Evolutionary conservation across 257 asterid species (phyloP), one percentile per base, ranked within the genome.

Genomic region (Nicotiana otophora): DNA sequence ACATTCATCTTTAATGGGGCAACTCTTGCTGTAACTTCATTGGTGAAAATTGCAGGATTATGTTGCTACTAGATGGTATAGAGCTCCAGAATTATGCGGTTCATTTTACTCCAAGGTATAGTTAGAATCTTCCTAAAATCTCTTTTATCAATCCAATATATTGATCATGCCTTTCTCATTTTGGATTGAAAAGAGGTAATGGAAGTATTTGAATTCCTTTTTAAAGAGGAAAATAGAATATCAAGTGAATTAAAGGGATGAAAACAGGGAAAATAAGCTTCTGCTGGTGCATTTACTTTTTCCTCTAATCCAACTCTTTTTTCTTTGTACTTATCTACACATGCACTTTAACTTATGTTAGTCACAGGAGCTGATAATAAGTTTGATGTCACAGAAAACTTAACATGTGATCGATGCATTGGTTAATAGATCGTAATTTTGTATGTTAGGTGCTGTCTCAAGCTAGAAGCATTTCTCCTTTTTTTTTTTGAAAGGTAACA

Each of bases 1-100:
- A 4, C 66, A 67, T 63, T 26, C 6, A n/a, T 82, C 30, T 67
- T 28, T 70, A 39, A 20, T 83, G 4, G 69, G 39, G 78, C 53
- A 58, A 31, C 36, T 72, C 78, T 72, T 15, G 54, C 58, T n/a
- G 26, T 67, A 60, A 60, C 48, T 76, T 62, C 30, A 65, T 20
- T 34, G 42, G 55, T 72, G 75, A 74, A 65, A 81, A 77, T 64
- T 75, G 76, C 93, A 95, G 98, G 98, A 95, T 89, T 95, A 95
- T 81, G 97, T 95, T 72, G 99, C 99, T 77, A 92, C 98, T 61
- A 92, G 98, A 86, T 94, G 98, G 98, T 94, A 94, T 78, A 92
- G 97, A 69, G 97, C 98, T 86, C 98, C 98, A 61, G 98, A 94
- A 83, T 88, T 92, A 81, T 94, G 98, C 78, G 99, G 99, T 58